Evolutionary conservation across 2,329 filamentous ascomycete genomes (phyloP).

Genomic region (Lecanoromycetidae sp.): DNA sequence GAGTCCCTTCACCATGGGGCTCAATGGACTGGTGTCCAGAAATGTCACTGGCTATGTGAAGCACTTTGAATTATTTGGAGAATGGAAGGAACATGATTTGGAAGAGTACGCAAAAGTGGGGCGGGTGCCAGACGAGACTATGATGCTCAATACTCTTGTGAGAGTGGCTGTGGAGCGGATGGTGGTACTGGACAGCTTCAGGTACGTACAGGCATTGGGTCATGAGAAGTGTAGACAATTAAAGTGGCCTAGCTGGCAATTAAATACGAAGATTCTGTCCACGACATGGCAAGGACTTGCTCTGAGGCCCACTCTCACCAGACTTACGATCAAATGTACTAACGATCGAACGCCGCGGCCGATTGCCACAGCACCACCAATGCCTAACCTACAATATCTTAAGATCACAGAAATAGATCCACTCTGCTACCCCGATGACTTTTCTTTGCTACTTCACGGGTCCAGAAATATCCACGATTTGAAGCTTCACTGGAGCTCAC

Average conservation of each 20-base stretch:
- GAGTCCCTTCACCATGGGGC: conserved; percentile 51
- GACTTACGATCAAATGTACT: conserved; percentile 45
- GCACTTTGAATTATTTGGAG: conserved; percentile 40
- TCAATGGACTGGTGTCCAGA: conserved; percentile 49
- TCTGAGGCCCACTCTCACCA: conserved; percentile 37
- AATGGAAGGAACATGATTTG: conserved; percentile 45
- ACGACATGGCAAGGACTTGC: conserved; percentile 47
- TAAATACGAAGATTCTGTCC: conserved; percentile 48
- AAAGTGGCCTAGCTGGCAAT: conserved; percentile 39
- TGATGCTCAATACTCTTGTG: conserved; percentile 50
- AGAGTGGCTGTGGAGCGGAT: conserved; percentile 49
- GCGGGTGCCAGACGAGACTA: conserved; percentile 49
- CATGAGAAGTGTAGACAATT: neutral
- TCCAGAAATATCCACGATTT: conserved; percentile 44
- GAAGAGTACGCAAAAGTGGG: conserved; percentile 47
- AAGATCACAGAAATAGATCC: conserved; percentile 50
- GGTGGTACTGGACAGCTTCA: conserved; percentile 42
- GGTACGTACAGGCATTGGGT: conserved; percentile 22
- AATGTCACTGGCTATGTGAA: conserved; percentile 42
- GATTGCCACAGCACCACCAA: conserved; percentile 42
- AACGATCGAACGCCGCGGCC: conserved; percentile 45
- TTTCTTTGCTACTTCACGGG: conserved; percentile 43
- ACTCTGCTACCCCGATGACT: conserved; percentile 52
- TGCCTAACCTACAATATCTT: conserved; percentile 43
- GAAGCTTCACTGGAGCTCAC: conserved; percentile 48